Percentiles rank a stretch among this genome's conserved stretches.
Evolutionary conservation across 2,329 filamentous ascomycete genomes (phyloP).

Genomic region (Madurella fahalii): DNA sequence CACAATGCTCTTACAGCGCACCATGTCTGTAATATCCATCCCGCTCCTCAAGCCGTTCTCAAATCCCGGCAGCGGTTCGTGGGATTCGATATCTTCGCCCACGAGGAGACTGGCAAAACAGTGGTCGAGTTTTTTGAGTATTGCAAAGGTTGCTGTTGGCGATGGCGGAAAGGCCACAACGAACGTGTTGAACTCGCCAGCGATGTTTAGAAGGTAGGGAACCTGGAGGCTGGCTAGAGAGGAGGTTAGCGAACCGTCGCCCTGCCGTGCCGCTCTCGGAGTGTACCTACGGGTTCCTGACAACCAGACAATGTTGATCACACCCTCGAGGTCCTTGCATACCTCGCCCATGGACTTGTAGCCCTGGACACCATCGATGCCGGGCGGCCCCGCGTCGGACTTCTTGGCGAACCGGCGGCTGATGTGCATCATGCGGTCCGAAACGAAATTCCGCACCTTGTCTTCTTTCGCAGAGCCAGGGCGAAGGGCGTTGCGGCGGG

Average conservation of each 20-base stretch:
- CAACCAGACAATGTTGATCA: constrained; percentile 81
- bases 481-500: constrained; percentile 48
- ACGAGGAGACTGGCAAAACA: constrained; percentile 73
- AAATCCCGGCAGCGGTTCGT: constrained; percentile 66
- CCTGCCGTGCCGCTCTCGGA: background rate
- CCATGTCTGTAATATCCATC: constrained; percentile 77
- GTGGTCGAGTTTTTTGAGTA: constrained; percentile 76
- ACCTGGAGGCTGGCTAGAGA: constrained; percentile 69
- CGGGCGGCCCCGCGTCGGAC: constrained; percentile 41
- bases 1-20: constrained; percentile 76
- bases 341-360: constrained; percentile 64
- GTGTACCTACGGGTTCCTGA: constrained; percentile 73
- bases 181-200: constrained; percentile 67
- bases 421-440: constrained; percentile 49
- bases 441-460: constrained; percentile 54
- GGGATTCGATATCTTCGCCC: constrained; percentile 62
- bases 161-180: constrained; percentile 67
- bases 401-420: constrained; percentile 60
- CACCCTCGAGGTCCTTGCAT: constrained; percentile 66
- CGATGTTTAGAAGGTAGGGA: constrained; percentile 76
- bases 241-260: background rate
- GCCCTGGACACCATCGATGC: constrained; percentile 45
- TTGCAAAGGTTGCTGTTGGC: constrained; percentile 62
- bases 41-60: constrained; percentile 57
- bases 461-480: constrained; percentile 59